Conservation (phyloP, 805 yeast species). For the Kazachstania kunashirensis region DNA sequence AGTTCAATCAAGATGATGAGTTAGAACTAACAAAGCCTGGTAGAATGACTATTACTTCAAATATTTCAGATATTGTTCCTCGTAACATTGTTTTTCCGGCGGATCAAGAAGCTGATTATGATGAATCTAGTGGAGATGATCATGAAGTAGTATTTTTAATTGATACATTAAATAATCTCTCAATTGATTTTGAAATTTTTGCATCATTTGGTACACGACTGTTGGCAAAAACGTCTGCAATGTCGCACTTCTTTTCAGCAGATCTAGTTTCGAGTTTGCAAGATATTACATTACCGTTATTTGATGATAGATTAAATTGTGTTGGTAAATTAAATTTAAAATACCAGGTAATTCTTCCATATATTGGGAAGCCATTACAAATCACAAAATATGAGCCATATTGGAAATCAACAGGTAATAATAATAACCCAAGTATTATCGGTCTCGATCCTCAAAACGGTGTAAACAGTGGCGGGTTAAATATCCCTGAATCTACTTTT, state of each 20-base stretch:
- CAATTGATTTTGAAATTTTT: slow-evolving; percentile 78
- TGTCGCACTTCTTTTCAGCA: slow-evolving; percentile 38
- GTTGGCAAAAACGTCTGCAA: slow-evolving; percentile 79
- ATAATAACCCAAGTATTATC: slow-evolving; percentile 7
- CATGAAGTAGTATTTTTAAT: slow-evolving; percentile 64
- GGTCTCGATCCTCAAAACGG: not conserved
- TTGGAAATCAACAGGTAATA: slow-evolving; percentile 82
- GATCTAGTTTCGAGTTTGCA: slow-evolving; percentile 33
- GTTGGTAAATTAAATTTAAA: slow-evolving; percentile 73
- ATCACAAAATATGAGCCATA: slow-evolving; percentile 80
- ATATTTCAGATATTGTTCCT: slow-evolving; percentile 73
- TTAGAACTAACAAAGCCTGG: slow-evolving; percentile 50
- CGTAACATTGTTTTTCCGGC: slow-evolving; percentile 75
- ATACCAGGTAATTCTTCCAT: slow-evolving; percentile 83
- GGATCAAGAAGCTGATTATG: slow-evolving; percentile 22
- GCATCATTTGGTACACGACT: slow-evolving; percentile 92
- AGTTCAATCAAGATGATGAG: slow-evolving; percentile 37
- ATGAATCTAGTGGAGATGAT: slow-evolving; percentile 4
- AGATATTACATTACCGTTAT: slow-evolving; percentile 51
- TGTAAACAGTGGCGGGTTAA: not conserved
- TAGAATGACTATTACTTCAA: slow-evolving; percentile 72
- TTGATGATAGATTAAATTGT: slow-evolving; percentile 70
- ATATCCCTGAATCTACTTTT: slow-evolving; percentile 27
- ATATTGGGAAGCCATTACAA: slow-evolving; percentile 71
- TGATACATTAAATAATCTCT: slow-evolving; percentile 62